phyloP scores from a whole-genome alignment of 129 eudicot genomes.

The Flaveria robusta region DNA sequence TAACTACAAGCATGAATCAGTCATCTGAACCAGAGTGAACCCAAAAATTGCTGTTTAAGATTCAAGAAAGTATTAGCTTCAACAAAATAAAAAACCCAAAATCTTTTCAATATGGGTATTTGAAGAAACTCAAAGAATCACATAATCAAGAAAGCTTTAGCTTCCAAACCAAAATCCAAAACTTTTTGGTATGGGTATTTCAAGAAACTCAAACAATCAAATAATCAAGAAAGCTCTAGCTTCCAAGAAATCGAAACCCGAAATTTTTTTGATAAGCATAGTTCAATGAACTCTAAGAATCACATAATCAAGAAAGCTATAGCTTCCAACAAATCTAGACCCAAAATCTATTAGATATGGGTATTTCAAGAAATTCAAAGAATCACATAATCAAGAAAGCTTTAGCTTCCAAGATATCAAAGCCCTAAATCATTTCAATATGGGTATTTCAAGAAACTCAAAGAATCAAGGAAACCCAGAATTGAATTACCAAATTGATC shows the following conservation, averaged over 20 bases:
- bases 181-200: constrained; percentile 21
- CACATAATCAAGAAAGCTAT: constrained; percentile 6
- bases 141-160: constrained; percentile 1
- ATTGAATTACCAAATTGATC: constrained; percentile 26
- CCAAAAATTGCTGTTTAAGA: constrained; percentile 27
- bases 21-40: constrained; percentile 17
- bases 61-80: constrained; percentile 12
- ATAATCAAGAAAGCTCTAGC: constrained; percentile 1
- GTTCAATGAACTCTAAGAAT: constrained; percentile 25
- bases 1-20: constrained; percentile 16
- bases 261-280: constrained; percentile 22
- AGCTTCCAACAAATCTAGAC: constrained; percentile 14
- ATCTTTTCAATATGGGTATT: constrained; percentile 27
- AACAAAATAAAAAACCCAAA: constrained; percentile 16
- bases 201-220: constrained; percentile 17
- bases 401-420: constrained; percentile 6
- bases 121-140: constrained; percentile 26
- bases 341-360: constrained; percentile 10
- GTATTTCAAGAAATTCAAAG: constrained; percentile 23
- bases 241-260: constrained; percentile 18
- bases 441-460: constrained; percentile 31
- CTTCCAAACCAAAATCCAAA: neutral
- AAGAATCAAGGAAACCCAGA: constrained; percentile 18
- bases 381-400: constrained; percentile 5
- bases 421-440: constrained; percentile 22